Evolutionary conservation across 768 basidiomycete genomes (phyloP).

Genomic region (Lactarius quietus): DNA sequence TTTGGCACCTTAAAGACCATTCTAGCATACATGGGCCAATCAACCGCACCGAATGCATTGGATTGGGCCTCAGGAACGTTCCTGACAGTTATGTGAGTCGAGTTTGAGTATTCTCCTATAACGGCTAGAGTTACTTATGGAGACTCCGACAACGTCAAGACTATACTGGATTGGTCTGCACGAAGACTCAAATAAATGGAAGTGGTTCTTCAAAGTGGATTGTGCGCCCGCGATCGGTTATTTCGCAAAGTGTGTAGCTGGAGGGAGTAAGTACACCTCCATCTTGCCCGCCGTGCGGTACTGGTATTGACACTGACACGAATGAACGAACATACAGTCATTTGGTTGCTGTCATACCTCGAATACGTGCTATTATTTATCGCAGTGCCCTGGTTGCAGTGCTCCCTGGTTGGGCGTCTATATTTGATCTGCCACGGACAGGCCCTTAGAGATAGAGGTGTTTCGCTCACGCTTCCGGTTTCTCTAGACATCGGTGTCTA

Average conservation of each 20-base stretch:
- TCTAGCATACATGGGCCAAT: background rate
- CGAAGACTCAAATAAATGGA: too few relatives aligned
- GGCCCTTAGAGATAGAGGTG: too few relatives aligned
- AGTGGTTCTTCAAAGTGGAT: too few relatives aligned
- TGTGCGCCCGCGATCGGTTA: background rate
- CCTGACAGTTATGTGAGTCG: constrained; percentile 5
- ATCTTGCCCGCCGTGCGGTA: background rate
- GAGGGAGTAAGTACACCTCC: constrained; percentile 13
- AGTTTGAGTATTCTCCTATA: background rate
- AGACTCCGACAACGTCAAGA: too few relatives aligned
- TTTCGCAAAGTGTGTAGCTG: constrained; percentile 1
- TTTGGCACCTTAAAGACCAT: constrained; percentile 5
- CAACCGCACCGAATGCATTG: background rate
- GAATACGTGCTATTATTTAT: background rate
- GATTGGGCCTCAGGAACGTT: constrained; percentile 6
- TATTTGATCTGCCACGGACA: background rate
- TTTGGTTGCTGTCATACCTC: too few relatives aligned
- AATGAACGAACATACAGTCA: background rate
- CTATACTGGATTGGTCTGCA: too few relatives aligned
- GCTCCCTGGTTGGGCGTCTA: background rate
- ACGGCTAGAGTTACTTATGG: background rate
- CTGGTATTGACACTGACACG: background rate
- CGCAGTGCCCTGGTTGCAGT: background rate
- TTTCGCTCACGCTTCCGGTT: background rate
- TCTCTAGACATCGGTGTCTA: background rate